Base-by-base conservation (phyloP, 306 rosid species). In the Cicer pinnatifidum region DNA sequence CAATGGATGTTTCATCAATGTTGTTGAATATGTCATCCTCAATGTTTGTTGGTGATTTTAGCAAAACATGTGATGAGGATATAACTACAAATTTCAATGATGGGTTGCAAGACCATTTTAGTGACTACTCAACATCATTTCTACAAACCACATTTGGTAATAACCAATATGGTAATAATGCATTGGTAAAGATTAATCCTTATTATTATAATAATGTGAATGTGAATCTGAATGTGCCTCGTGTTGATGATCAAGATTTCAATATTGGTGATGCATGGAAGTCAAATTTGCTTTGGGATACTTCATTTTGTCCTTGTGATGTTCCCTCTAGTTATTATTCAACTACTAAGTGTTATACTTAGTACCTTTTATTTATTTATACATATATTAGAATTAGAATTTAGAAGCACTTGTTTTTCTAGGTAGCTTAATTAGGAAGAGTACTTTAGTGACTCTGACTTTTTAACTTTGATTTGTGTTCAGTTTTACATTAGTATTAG, bases 11-110 rank as follows among this genome's bases (percentile, higher is more conserved):
- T 51, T 82, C 97, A 66, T 87, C 98, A 39, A 80, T 88, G 89
- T 60, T 87, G 72, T 52, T 89, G 48, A 91, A 79, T 75, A 91
- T 89, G 98, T 84, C 97, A 43, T 89, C 97, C 57, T 88, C 97
- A 1, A 59, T 88, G 67, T 76, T 84, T n/a, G 85, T 84, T n/a
- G 85, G 87, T 79, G 90, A 90, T 23, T 80, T 53, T 23, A 40
- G 66, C 10, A 58, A 59, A 54, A 72, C 69, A 28, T 50, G 71
- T 28, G 11, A 50, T 37, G 85, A 81, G 60, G 58, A 41, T 48
- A 40, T 78, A 60, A 80, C 65, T 33, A 54, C 81, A 57, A 83
- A 69, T 48, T 81, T 83, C 23, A 71, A 66, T 11, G 72, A 77
- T 43, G 82, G 44, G 51, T 69, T 81, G 28, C 89, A 84, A 71